Base-by-base conservation (phyloP, 2,329 filamentous ascomycete species). In the Fusarium sp. region DNA sequence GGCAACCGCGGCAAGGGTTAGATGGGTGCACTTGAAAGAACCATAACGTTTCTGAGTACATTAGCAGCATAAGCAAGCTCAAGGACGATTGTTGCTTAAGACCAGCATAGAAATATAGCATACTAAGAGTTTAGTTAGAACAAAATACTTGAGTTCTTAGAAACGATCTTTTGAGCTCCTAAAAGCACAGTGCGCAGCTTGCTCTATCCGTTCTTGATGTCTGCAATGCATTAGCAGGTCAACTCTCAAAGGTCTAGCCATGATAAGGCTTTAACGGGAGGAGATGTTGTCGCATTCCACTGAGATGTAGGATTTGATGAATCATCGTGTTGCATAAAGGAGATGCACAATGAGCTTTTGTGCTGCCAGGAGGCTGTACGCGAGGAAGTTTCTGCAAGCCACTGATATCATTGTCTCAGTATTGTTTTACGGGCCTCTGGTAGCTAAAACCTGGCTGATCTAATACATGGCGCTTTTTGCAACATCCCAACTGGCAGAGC, bases 391-490 rank as follows among this genome's bases (percentile, higher is more conserved):
- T 27, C 22, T 27, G 22, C 16, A 50, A 50, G 45, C 22, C 42
- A 27, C 22, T 10, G 1, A 22, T 27, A 6, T 18, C 18, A 2
- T 27, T 47, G 42, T 16, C 20, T 47, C 20, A 24, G 20, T 13
- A 45, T 24, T 9, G 20, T 45, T 24, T 5, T 5, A 6, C 4
- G 0, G 3, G 3, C 6, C 1, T 45, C 6, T 27, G 5, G 22
- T 6, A 18, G n/a, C 2, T 11, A 27, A 45, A 16, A 0, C 11
- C 13, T 45, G 20, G 20, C 2, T 18, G 22, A 2, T 47, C 0
- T 18, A 18, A 22, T 47, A 10, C 2, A 10, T 10, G 2, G 20
- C 13, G 14, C 42, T 27, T 47, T 27, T 18, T 8, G 14, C 14
- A 18, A 5, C 7, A 22, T 27, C 7, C 24, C 14, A 47, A 2